Base-by-base conservation (phyloP, 805 yeast genomes). In the Pachysolen tannophilus region DNA sequence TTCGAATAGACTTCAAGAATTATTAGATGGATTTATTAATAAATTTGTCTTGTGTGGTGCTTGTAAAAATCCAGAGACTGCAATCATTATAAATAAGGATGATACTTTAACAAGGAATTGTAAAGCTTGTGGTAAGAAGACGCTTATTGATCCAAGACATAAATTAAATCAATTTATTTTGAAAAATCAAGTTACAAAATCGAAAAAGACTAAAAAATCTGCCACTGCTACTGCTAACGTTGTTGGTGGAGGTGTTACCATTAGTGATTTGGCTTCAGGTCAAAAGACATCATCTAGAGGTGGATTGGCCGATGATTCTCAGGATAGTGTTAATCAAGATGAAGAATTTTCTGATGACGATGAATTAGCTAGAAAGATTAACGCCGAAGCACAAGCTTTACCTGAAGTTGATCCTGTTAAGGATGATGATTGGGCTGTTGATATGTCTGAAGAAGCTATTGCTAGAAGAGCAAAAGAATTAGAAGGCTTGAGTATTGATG, bases 31-130 rank as follows among this genome's bases (percentile, higher is more conserved):
- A 3, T 92, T 92, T 64, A 92, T 92, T 66, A 69, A 68, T 63
- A 88, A 80, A 61, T 92, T 86, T 55, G 96, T 92, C 43, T 73
- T 92, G 35, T 92, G 98, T 75, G 88, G 83, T 19, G 72, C 85
- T 38, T 92, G 98, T 71, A 83, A 84, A 67, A 92, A 92, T 65
- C 98, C 98, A 31, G 98, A 92, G 65, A 92, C 98, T 17, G 97
- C 86, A 56, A 79, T 88, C 55, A 69, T 78, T 47, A 69, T 92
- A 48, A 77, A 79, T 50, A 82, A 78, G 48, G 80, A 75, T 45
- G 92, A 80, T 29, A 68, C 67, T 46, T 66, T 92, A 55, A 80
- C 78, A 48, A 79, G 87, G 62, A 97, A 92, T 61, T 92, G 98
- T 71, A 92, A 92, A 60, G 98, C 98, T 16, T 92, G 98, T 71